Base-by-base conservation (phyloP, 345 rosid genomes). In the Nephelium lappaceum region DNA sequence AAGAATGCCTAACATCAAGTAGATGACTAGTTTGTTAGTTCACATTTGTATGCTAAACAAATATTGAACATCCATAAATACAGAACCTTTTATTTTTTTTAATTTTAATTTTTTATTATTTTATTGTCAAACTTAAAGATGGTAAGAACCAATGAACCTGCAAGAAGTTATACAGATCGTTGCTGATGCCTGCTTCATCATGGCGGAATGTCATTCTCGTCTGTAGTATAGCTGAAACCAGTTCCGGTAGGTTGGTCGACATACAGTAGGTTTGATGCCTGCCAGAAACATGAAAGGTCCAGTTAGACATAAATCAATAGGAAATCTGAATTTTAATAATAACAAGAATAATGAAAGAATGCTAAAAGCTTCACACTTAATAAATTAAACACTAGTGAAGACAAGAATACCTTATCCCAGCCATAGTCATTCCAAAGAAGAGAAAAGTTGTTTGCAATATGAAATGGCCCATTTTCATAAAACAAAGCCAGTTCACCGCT, bases 161-260 rank as follows among this genome's bases (percentile, higher is more conserved):
- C 83, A 96, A 79, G 86, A 94, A 96, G 79, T 87, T 89, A 68
- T 93, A 93, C 23, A 96, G 80, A 79, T 93, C 99, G 67, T 86
- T 90, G 87, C 97, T 91, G 15, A 94, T 90, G 51, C 97, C 97
- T 8, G 49, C 72, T 79, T 96, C 99, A 11, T 90, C 78, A 21
- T 86, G 89, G 11, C 94, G 89, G 89, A 27, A 91, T 58, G 81
- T 93, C 98, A 12, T 55, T 49, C 9, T 6, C 47, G 51, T 87
- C 86, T 3, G 91, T 78, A 21, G 94, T 81, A 64, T 88, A 92
- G 67, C 97, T 92, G 80, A 97, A 97, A 60, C 99, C 98, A 0
- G 99, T 97, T 68, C 99, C 98, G 6, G 87, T 82, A 0, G 93
- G 99, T 81, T 93, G 99, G 77, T 97, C 99, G 5, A 94, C 97